Evolutionary conservation across 805 yeast genomes (phyloP).

Genomic region (Diddensiella santjacobensis): DNA sequence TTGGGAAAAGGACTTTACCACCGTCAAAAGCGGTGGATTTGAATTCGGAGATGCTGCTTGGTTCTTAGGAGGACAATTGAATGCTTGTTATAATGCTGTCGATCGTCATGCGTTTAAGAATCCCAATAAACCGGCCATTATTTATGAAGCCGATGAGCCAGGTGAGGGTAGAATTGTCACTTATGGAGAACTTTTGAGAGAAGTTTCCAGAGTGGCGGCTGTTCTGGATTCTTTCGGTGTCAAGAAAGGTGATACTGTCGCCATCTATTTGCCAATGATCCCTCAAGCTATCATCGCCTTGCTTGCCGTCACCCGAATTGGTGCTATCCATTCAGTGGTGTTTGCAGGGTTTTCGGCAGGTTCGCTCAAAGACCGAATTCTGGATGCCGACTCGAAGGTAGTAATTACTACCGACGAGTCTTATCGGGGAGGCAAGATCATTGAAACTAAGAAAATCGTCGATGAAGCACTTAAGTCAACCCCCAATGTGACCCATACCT

Average conservation of each 20-base stretch:
- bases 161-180: slow-evolving; percentile 68
- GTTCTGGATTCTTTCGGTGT: slow-evolving; percentile 82
- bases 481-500: slow-evolving; percentile 68
- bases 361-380: slow-evolving; percentile 83
- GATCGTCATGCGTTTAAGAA: slow-evolving; percentile 89
- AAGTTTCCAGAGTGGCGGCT: slow-evolving; percentile 84
- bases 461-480: slow-evolving; percentile 84
- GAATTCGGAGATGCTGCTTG: slow-evolving; percentile 80
- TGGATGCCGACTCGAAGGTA: slow-evolving; percentile 79
- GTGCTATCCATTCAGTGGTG: slow-evolving; percentile 94
- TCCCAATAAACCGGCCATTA: slow-evolving; percentile 65
- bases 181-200: slow-evolving; percentile 77
- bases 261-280: slow-evolving; percentile 95
- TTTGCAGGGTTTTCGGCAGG: slow-evolving; percentile 97
- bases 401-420: slow-evolving; percentile 95
- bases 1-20: slow-evolving; percentile 76
- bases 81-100: slow-evolving; percentile 89
- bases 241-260: slow-evolving; percentile 91
- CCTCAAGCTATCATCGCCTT: slow-evolving; percentile 94
- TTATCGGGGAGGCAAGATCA: slow-evolving; percentile 90
- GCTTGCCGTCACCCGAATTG: slow-evolving; percentile 87
- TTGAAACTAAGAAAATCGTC: slow-evolving; percentile 88
- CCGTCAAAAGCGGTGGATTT: slow-evolving; percentile 61
- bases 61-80: slow-evolving; percentile 90
- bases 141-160: slow-evolving; percentile 94